phyloP scores from a whole-genome alignment of 2,329 filamentous ascomycete genomes.

The Fusarium concolor region DNA sequence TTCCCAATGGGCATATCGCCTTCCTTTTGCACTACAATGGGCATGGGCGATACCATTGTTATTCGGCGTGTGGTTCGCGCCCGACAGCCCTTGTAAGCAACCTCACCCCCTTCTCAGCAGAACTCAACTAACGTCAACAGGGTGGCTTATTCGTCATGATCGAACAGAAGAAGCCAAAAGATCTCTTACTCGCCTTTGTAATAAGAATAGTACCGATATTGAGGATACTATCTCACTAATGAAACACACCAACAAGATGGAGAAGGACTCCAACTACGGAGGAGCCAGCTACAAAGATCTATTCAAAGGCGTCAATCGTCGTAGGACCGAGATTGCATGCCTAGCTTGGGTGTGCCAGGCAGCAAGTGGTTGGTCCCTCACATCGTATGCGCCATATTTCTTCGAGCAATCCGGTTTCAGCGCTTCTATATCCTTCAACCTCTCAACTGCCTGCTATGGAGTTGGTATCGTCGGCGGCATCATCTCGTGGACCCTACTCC shows the following conservation, averaged over 20 bases:
- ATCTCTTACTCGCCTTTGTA: slow-evolving; percentile 48
- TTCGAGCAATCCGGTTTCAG: slow-evolving; percentile 57
- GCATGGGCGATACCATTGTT: slow-evolving; percentile 54
- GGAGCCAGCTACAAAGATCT: slow-evolving; percentile 43
- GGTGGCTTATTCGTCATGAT: slow-evolving; percentile 55
- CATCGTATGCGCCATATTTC: slow-evolving; percentile 52
- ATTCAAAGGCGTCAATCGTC: slow-evolving; percentile 43
- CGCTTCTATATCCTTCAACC: slow-evolving; percentile 52
- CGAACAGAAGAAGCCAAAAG: slow-evolving; percentile 49
- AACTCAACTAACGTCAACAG: slow-evolving; percentile 12
- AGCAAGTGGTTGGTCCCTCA: slow-evolving; percentile 41
- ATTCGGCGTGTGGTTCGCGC: slow-evolving; percentile 51
- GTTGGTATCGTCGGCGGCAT: slow-evolving; percentile 56
- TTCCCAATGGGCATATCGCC: slow-evolving; percentile 47
- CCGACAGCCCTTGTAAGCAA: slow-evolving; percentile 55
- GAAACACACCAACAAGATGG: slow-evolving; percentile 56
- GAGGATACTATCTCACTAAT: slow-evolving; percentile 60
- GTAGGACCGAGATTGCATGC: slow-evolving; percentile 47
- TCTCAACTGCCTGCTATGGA: slow-evolving; percentile 54
- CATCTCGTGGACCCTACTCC: slow-evolving; percentile 55
- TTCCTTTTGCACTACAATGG: slow-evolving; percentile 58
- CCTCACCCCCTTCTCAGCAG: not conserved
- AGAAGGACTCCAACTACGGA: slow-evolving; percentile 53
- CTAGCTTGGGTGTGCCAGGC: slow-evolving; percentile 46
- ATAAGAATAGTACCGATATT: slow-evolving; percentile 48